phyloP scores from a whole-genome alignment of 2,329 filamentous ascomycete species.

The Aspergillus awamori region DNA sequence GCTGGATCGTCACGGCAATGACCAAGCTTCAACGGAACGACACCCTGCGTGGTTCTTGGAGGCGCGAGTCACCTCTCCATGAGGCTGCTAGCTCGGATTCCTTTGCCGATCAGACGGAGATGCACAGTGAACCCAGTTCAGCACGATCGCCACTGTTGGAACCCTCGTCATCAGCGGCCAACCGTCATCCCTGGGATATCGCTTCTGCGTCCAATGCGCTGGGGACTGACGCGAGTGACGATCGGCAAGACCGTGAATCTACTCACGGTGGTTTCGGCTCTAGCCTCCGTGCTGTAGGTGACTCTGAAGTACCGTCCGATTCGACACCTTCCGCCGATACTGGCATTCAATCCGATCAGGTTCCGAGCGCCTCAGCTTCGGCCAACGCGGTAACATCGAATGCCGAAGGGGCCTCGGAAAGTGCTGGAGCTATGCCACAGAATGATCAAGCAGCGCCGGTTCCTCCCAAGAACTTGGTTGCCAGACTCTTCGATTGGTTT shows the following conservation, averaged over 20 bases:
- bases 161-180: not conserved
- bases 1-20: conserved; percentile 62
- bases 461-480: conserved; percentile 25
- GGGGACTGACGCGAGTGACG: not conserved
- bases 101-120: not conserved
- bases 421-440: conserved; percentile 2
- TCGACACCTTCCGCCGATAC: not conserved
- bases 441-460: conserved; percentile 16
- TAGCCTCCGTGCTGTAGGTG: not conserved
- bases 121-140: not conserved
- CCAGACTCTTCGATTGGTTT: conserved; percentile 46
- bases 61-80: conserved; percentile 10
- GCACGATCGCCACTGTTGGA: not conserved
- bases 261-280: not conserved
- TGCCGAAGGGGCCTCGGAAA: conserved; percentile 3
- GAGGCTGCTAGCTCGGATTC: conserved; percentile 4
- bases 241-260: not conserved
- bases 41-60: not conserved
- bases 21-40: conserved; percentile 32
- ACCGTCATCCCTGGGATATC: conserved; percentile 10
- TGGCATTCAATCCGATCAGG: not conserved
- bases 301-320: not conserved
- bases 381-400: not conserved
- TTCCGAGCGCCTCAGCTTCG: not conserved
- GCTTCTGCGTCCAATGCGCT: not conserved